Evolutionary conservation across 2,329 filamentous ascomycete genomes (phyloP).

Genomic region (Colletotrichum higginsianum): DNA sequence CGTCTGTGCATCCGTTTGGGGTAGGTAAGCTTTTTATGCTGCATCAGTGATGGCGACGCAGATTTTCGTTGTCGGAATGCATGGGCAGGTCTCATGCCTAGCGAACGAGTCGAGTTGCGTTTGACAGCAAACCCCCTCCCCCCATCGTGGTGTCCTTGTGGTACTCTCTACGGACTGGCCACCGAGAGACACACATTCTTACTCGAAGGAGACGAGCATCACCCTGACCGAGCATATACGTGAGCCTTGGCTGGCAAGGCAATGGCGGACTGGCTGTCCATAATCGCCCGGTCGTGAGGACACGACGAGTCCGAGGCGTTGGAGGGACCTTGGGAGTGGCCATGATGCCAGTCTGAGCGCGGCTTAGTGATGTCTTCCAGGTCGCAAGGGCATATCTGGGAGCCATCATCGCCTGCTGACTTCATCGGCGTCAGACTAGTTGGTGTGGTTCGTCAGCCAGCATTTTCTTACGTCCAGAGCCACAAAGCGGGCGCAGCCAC

Average conservation of each 20-base stretch:
- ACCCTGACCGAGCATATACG: not conserved
- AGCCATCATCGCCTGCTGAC: not conserved
- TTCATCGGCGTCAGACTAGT: constrained; percentile 6
- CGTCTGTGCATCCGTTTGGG: not conserved
- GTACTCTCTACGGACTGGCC: not conserved
- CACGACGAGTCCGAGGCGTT: not conserved
- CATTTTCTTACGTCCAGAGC: no score
- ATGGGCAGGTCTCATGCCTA: not conserved
- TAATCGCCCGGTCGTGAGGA: not conserved
- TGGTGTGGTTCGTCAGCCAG: not conserved
- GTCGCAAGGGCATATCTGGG: not conserved
- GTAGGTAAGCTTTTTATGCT: not conserved
- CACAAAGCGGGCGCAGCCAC: not conserved
- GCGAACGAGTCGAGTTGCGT: not conserved
- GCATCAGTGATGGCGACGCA: not conserved
- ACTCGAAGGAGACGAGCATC: not conserved
- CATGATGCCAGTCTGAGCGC: no score
- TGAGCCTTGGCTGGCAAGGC: not conserved
- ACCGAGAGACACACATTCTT: not conserved
- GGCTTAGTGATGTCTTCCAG: not conserved
- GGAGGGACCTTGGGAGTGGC: not conserved
- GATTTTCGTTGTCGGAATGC: not conserved
- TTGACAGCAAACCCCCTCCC: no score
- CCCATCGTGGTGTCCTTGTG: not conserved
- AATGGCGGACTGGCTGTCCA: not conserved